Conservation (phyloP, 2,329 filamentous ascomycete genomes). For the Rosellinia necatrix region DNA sequence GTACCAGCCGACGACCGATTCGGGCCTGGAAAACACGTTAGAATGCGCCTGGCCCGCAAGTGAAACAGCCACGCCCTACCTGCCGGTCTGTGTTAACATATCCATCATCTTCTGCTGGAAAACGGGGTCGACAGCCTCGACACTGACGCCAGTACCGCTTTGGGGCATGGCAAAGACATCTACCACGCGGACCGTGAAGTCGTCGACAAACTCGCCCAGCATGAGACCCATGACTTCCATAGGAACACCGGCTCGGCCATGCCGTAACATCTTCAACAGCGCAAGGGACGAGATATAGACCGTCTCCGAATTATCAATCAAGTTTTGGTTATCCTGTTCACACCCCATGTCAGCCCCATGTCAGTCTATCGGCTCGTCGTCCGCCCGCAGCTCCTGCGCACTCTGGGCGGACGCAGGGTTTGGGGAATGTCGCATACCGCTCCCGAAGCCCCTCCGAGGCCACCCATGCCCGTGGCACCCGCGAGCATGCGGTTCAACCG, state of each 20-base stretch:
- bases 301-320: conserved; percentile 99
- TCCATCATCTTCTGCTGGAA: conserved; percentile 99
- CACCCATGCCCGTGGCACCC: conserved; percentile 69
- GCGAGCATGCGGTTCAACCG: conserved; percentile 88
- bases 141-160: conserved; percentile 95
- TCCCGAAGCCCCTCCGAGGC: conserved; percentile 63
- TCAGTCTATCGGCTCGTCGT: not conserved
- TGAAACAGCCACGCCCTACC: conserved; percentile 58
- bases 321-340: conserved; percentile 78
- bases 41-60: conserved; percentile 3
- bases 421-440: conserved; percentile 54
- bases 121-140: conserved; percentile 96
- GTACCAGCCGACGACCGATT: conserved; percentile 99
- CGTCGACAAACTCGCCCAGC: conserved; percentile 97
- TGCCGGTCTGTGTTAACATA: conserved; percentile 95
- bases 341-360: no score
- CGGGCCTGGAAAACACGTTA: conserved; percentile 64
- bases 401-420: not conserved
- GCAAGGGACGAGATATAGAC: conserved; percentile 99
- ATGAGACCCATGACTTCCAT: conserved; percentile 99
- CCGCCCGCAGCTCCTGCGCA: not conserved
- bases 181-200: conserved; percentile 97
- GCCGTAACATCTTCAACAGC: conserved; percentile 96
- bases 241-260: conserved; percentile 94
- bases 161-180: conserved; percentile 99